Base-by-base conservation (phyloP, 345 rosid species). In the Draba incana region DNA sequence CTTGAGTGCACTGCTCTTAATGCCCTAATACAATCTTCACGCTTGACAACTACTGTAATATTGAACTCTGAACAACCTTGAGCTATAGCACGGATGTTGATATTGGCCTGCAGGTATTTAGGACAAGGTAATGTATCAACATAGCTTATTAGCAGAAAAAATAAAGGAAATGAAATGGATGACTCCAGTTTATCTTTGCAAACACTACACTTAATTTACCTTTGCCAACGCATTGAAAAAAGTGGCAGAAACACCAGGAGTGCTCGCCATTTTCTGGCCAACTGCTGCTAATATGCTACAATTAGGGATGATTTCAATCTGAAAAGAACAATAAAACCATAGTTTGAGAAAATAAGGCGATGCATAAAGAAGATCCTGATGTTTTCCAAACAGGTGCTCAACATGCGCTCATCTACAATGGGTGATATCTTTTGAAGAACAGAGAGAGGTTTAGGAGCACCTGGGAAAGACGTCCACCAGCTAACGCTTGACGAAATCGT, bases 11-110 rank as follows among this genome's bases (percentile, higher is more conserved):
- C 95, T 78, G 99, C 96, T 82, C 87, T 80, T 75, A 94, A 76
- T 64, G 99, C 95, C 86, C 87, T 87, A 55, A 93, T 80, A 71
- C 97, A 93, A 77, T 93, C 98, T 79, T 88, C 96, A 58, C 87
- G 86, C 81, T 83, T 87, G 64, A 93, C 44, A 16, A 90, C 99
- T 35, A 82, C 92, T 4, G 99, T 93, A 58, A 93, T 81, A 71
- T 88, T 93, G 79, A 85, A 93, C 83, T 93, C 98, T 1, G 98
- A 93, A 75, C 98, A 93, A 56, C 98, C 98, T 86, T 93, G 98
- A 76, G 97, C 97, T 77, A 93, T 90, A 39, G 89, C 98, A 50
- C 97, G 96, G 56, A 93, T 77, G 73, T 90, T 93, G 49, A 90
- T 87, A 79, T 82, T 93, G 57, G 98, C 98, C 98, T 93, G 88